A percentile compares a stretch with the other conserved stretches of the same genome.
phyloP scores from a whole-genome alignment of 441 rosid genomes.

The Populus hybrid region DNA sequence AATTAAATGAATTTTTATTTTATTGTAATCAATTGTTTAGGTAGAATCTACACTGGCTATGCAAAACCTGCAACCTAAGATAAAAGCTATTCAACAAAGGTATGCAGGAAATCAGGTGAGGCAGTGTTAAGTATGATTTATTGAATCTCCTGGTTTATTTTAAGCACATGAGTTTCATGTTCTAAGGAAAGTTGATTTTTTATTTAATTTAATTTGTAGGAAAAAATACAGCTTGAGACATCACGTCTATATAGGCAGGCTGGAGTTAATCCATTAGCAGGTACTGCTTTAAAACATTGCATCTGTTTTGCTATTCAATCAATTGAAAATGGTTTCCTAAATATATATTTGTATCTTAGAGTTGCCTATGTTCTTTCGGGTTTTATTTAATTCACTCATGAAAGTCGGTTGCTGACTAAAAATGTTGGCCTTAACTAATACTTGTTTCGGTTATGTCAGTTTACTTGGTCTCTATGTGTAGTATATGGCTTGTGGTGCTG shows the following conservation, averaged over 20 bases:
- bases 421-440: no score
- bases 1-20: neutral
- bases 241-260: conserved; percentile 88
- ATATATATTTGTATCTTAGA: neutral
- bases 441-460: neutral
- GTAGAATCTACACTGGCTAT: conserved; percentile 94
- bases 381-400: neutral
- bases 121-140: neutral
- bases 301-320: neutral
- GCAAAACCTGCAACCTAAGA: conserved; percentile 96
- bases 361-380: neutral
- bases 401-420: no score
- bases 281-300: conserved; percentile 32
- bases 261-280: conserved; percentile 98
- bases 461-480: neutral
- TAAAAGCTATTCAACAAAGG: conserved; percentile 96
- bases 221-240: conserved; percentile 91
- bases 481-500: conserved; percentile 12
- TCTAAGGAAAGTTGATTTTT: conserved; percentile 7
- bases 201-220: conserved; percentile 38
- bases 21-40: conserved; percentile 30
- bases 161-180: neutral
- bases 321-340: no score
- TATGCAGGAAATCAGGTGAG: conserved; percentile 92
- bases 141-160: conserved; percentile 19